These are phyloP conservation scores for Podaxis sp. DNA, from an alignment of 768 basidiomycete genomes.

Conservation along the genomic window DNA sequence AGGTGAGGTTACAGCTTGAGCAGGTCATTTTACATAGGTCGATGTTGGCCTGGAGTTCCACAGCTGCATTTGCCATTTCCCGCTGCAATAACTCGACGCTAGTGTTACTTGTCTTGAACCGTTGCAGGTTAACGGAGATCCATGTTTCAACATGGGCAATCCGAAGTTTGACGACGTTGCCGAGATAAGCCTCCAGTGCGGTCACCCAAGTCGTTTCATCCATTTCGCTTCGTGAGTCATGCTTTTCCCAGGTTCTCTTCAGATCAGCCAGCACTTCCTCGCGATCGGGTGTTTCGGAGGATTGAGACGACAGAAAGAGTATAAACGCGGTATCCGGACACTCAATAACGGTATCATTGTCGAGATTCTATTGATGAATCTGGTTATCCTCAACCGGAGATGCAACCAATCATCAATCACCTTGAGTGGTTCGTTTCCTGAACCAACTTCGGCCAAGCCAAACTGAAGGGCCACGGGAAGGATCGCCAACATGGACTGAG, in stretches of 20 bases:
- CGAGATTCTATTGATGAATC: conserved; percentile 39
- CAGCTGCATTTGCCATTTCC: conserved; percentile 33
- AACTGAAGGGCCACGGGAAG: conserved; percentile 44
- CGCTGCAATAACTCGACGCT: conserved; percentile 41
- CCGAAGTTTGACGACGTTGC: conserved; percentile 34
- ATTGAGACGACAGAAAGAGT: conserved; percentile 26
- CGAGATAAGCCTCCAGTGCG: conserved; percentile 33
- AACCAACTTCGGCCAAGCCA: conserved; percentile 41
- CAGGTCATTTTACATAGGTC: conserved; percentile 50
- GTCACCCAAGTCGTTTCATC: conserved; percentile 39
- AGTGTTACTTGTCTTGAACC: conserved; percentile 42
- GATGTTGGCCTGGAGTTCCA: conserved; percentile 41
- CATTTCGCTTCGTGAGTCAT: conserved; percentile 25
- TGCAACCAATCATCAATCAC: conserved; percentile 21
- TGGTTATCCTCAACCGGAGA: too few relatives aligned
- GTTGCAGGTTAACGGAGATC: conserved; percentile 43
- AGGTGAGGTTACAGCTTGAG: conserved; percentile 41
- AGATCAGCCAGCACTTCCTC: conserved; percentile 21
- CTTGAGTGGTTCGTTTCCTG: conserved; percentile 46
- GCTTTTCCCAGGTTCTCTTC: conserved; percentile 26
- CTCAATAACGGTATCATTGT: conserved; percentile 39
- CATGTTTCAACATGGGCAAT: conserved; percentile 45
- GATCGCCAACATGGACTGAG: conserved; percentile 33
- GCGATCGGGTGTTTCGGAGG: conserved; percentile 13
- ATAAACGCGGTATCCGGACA: conserved; percentile 29